phyloP scores from a whole-genome alignment of 768 basidiomycete species.

The Solioccasus polychromus region DNA sequence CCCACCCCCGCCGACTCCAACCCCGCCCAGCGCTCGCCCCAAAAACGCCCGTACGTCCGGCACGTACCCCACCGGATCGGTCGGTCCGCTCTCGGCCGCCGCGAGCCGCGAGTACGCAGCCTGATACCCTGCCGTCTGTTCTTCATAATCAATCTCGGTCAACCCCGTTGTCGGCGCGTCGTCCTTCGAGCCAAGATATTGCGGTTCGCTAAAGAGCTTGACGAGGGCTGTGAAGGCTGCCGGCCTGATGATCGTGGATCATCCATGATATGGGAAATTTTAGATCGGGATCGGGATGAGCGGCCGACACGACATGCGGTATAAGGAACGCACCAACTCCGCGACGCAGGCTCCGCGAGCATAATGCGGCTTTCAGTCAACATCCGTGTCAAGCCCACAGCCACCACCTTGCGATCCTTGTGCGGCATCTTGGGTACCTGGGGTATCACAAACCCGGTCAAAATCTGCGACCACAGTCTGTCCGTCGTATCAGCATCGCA shows the following conservation, averaged over 20 bases:
- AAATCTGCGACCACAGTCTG: constrained; percentile 78
- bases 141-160: constrained; percentile 85
- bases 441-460: constrained; percentile 73
- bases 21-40: constrained; percentile 37
- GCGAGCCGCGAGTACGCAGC: constrained; percentile 91
- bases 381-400: constrained; percentile 75
- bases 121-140: constrained; percentile 88
- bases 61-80: constrained; percentile 63
- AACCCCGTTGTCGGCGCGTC: constrained; percentile 32
- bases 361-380: constrained; percentile 73
- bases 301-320: too few species aligned
- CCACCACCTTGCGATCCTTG: constrained; percentile 83
- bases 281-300: too few species aligned
- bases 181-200: constrained; percentile 48
- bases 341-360: constrained; percentile 58
- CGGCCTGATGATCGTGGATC: too few species aligned
- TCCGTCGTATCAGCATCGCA: background rate
- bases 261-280: too few species aligned
- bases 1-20: background rate
- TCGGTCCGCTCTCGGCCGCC: constrained; percentile 59
- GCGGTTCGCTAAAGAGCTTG: constrained; percentile 75
- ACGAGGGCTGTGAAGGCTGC: constrained; percentile 64
- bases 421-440: constrained; percentile 77
- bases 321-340: constrained; percentile 53
- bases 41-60: constrained; percentile 54